Percentiles rank a stretch among this genome's conserved stretches.
Evolutionary conservation across 2,329 filamentous ascomycete genomes (phyloP).

Genomic region (Aspergillus eucalypticola): DNA sequence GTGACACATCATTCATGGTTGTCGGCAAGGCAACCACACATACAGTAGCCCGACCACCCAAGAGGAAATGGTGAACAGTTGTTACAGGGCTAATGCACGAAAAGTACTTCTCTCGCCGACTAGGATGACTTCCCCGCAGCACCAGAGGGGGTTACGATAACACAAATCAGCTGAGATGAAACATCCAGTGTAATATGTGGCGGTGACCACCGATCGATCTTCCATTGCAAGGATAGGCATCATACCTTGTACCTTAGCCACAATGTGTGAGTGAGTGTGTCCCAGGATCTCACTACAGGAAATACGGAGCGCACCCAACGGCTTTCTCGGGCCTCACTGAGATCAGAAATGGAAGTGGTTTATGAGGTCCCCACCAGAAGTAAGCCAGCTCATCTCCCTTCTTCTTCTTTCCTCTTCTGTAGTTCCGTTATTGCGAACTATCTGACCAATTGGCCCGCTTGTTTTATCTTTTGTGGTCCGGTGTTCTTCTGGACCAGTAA

Average conservation of each 20-base stretch:
- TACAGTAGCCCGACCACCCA: constrained; percentile 18
- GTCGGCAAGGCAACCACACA: constrained; percentile 21
- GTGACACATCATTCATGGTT: constrained; percentile 22
- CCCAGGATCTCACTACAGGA: neutral
- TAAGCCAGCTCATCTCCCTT: neutral
- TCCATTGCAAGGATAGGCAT: constrained; percentile 6
- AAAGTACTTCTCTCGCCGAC: constrained; percentile 6
- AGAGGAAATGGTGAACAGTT: constrained; percentile 10
- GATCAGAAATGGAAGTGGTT: neutral
- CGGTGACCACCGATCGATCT: constrained; percentile 9
- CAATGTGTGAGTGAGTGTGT: neutral
- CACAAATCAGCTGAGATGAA: constrained; percentile 5
- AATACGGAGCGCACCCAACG: neutral
- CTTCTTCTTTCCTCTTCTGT: neutral
- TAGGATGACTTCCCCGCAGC: constrained; percentile 8
- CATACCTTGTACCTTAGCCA: neutral
- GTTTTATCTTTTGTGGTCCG: neutral
- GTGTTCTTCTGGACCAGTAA: neutral
- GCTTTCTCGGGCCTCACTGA: neutral
- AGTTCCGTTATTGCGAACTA: too few species aligned
- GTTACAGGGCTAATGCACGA: constrained; percentile 23
- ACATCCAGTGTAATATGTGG: constrained; percentile 8
- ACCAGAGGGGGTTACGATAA: constrained; percentile 1
- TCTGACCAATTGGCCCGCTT: neutral
- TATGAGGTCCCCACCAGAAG: neutral